A percentile compares a stretch with the other conserved stretches of the same genome.
These are phyloP conservation scores for Glycine latifolia DNA, from an alignment of 306 rosid genomes.

Conservation along the genomic window DNA sequence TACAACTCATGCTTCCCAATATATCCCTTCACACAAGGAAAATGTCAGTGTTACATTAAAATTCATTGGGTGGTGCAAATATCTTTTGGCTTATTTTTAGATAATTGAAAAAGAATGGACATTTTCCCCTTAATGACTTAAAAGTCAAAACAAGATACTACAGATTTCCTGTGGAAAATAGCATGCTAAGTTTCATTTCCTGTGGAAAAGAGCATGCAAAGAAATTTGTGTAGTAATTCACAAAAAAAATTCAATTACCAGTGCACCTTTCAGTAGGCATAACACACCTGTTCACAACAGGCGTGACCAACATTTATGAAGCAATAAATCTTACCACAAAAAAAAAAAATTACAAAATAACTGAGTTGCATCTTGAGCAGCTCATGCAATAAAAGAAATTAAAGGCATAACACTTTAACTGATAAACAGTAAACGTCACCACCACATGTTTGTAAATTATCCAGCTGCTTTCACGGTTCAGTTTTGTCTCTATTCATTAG, in stretches of 20 bases:
- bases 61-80: neutral
- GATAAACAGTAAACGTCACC: neutral
- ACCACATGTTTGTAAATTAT: neutral
- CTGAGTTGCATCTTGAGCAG: neutral
- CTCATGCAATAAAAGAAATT: neutral
- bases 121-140: neutral
- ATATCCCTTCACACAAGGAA: constrained; percentile 11
- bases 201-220: neutral
- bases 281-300: neutral
- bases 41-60: constrained; percentile 19
- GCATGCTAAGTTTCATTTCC: constrained; percentile 4
- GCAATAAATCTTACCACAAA: constrained; percentile 28
- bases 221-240: neutral
- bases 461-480: neutral
- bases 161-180: neutral
- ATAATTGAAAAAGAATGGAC: neutral
- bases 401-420: neutral
- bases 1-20: neutral
- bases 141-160: constrained; percentile 7
- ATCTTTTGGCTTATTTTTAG: neutral
- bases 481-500: neutral
- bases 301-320: neutral
- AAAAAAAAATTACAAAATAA: neutral
- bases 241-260: constrained; percentile 9
- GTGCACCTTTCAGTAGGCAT: neutral